Percentiles rank a stretch among this genome's conserved stretches.
These are phyloP conservation scores for Termitomyces sp. DNA, from an alignment of 768 basidiomycete species.

Conservation along the genomic window DNA sequence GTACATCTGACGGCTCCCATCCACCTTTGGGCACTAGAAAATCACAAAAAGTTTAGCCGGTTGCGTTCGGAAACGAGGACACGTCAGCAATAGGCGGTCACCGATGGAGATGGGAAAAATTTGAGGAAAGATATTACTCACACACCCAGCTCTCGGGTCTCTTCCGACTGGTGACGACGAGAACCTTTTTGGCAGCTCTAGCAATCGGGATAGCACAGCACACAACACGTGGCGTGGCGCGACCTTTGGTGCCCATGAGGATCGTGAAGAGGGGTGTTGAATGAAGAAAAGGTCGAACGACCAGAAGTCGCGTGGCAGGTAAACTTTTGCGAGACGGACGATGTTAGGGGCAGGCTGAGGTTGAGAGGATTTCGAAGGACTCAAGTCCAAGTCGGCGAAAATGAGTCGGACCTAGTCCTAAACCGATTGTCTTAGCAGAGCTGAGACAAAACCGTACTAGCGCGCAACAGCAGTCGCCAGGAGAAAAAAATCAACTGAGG, in stretches of 20 bases:
- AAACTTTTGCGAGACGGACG: neutral
- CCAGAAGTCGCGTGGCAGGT: neutral
- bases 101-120: constrained; percentile 8
- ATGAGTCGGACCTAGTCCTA: constrained; percentile 4
- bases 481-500: constrained; percentile 18
- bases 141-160: constrained; percentile 80
- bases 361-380: neutral
- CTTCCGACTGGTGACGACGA: constrained; percentile 83
- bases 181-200: constrained; percentile 66
- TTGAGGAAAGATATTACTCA: constrained; percentile 42
- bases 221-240: constrained; percentile 77
- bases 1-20: constrained; percentile 79
- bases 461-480: constrained; percentile 4
- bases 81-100: constrained; percentile 6
- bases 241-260: constrained; percentile 63
- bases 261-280: constrained; percentile 1
- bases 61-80: constrained; percentile 3
- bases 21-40: constrained; percentile 85
- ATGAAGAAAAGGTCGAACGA: neutral
- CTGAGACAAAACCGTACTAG: neutral
- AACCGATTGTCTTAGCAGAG: constrained; percentile 3
- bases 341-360: neutral
- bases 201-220: constrained; percentile 88
- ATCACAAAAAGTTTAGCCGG: constrained; percentile 6
- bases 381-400: neutral